phyloP scores from a whole-genome alignment of 129 eudicot genomes.

The Calendula officinalis region DNA sequence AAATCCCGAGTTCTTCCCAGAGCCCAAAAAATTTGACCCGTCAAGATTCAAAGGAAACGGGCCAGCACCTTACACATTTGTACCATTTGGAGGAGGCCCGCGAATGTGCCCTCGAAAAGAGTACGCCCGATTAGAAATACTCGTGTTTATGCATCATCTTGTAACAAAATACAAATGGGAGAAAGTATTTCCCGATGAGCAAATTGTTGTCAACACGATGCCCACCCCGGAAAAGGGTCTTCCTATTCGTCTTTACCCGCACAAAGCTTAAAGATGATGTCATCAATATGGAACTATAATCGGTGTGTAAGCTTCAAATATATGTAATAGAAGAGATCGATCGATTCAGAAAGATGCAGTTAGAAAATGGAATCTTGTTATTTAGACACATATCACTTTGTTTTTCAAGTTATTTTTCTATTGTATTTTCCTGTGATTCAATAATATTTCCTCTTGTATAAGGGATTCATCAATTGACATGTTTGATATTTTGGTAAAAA shows the following conservation, averaged over 20 bases:
- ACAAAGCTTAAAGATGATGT: conserved; percentile 30
- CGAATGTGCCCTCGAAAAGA: conserved; percentile 94
- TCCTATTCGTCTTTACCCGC: conserved; percentile 67
- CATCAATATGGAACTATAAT: not conserved
- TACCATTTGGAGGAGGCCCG: conserved; percentile 92
- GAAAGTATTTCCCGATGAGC: conserved; percentile 64
- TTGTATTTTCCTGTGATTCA: too few species aligned
- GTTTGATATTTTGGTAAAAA: too few species aligned
- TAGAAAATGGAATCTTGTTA: too few species aligned
- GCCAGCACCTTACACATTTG: conserved; percentile 65
- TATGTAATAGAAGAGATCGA: too few species aligned
- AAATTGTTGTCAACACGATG: conserved; percentile 70
- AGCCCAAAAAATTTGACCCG: conserved; percentile 62
- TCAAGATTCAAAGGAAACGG: conserved; percentile 69
- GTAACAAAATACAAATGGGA: conserved; percentile 70
- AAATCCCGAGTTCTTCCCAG: conserved; percentile 53
- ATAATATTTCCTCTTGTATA: too few species aligned
- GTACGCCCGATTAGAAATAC: conserved; percentile 72
- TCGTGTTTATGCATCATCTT: conserved; percentile 73
- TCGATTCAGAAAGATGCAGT: too few species aligned
- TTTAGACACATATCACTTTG: too few species aligned
- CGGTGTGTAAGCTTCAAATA: not conserved
- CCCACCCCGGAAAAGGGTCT: conserved; percentile 72
- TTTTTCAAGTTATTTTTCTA: too few species aligned
- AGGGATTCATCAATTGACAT: too few species aligned